Base-by-base conservation (phyloP, 352 stramenopile genomes). In the Nothophytophthora sp. region DNA sequence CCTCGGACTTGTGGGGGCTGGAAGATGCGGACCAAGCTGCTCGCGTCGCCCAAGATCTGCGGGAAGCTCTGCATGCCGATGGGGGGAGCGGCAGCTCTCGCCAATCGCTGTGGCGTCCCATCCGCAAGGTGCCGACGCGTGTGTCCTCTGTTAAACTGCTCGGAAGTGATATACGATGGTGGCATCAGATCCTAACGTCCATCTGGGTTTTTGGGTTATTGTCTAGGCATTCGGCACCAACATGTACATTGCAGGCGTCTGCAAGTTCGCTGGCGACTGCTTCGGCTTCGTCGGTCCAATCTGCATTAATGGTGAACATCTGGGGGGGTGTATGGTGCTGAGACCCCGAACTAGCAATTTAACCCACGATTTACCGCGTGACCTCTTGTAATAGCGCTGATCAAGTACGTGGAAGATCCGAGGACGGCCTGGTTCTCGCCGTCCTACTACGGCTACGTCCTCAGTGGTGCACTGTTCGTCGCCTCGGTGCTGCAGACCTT, bases 261-360 rank as follows among this genome's bases (percentile, higher is more conserved):
- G 97, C 30, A 99, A 99, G 72, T 48, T 98, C 8, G 48, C 84
- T 19, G 96, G 98, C 50, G 96, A 99, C 63, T 76, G 69, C 2
- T 79, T 86, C 36, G 70, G 96, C 19, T 98, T 99, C 55, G 81
- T 98, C 2, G 93, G 89, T 10, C 65, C 60, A 19, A 46, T 68
- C 27, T 71, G 53, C 38, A 50, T 72, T 51, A 63, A 67, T 45
- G 44, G 32, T 62, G 33, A 49, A 28, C n/a, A n/a, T n/a, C n/a
- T n/a, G n/a, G n/a, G n/a, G n/a, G n/a, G n/a, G n/a, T n/a, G n/a
- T n/a, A n/a, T n/a, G n/a, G n/a, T n/a, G n/a, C n/a, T n/a, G n/a
- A n/a, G n/a, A n/a, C n/a, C n/a, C n/a, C n/a, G n/a, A n/a, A n/a
- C n/a, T n/a, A n/a, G n/a, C n/a, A n/a, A n/a, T n/a, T n/a, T n/a